These are phyloP conservation scores for Xylaria telfairii DNA, from an alignment of 495 filamentous ascomycete genomes.

Conservation along the genomic window DNA sequence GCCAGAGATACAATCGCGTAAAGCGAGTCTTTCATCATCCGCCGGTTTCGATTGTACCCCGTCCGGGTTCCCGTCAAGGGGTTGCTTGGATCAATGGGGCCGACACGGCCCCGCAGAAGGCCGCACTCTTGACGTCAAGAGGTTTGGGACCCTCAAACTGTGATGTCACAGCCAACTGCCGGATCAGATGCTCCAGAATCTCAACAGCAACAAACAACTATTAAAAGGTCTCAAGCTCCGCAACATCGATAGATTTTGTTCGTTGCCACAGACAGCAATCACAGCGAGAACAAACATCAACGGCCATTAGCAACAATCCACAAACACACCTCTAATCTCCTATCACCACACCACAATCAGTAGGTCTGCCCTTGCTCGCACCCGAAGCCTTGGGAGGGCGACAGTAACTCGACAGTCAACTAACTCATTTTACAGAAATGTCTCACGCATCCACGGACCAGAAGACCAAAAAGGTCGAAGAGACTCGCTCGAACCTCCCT, in stretches of 20 bases:
- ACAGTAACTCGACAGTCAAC: constrained; percentile 3
- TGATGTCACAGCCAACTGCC: constrained; percentile 15
- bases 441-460: constrained; percentile 35
- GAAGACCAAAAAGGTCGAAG: constrained; percentile 68
- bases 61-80: background rate
- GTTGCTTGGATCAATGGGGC: background rate
- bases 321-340: background rate
- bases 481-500: constrained; percentile 72
- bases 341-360: constrained; percentile 11
- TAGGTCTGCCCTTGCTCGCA: background rate
- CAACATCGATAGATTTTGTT: background rate
- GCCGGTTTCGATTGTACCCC: background rate
- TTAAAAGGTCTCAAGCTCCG: constrained; percentile 16
- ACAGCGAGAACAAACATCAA: background rate
- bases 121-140: constrained; percentile 21
- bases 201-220: constrained; percentile 13
- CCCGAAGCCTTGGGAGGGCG: background rate
- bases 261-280: background rate
- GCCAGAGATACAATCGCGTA: constrained; percentile 8
- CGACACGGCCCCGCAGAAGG: background rate
- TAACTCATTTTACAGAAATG: constrained; percentile 33
- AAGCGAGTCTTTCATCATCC: background rate
- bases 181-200: constrained; percentile 25
- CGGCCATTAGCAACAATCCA: background rate
- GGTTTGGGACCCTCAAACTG: background rate